A percentile compares a stretch with the other conserved stretches of the same genome.
Conservation (phyloP, 139 green algal species). For the Yamagishiella unicocca region DNA sequence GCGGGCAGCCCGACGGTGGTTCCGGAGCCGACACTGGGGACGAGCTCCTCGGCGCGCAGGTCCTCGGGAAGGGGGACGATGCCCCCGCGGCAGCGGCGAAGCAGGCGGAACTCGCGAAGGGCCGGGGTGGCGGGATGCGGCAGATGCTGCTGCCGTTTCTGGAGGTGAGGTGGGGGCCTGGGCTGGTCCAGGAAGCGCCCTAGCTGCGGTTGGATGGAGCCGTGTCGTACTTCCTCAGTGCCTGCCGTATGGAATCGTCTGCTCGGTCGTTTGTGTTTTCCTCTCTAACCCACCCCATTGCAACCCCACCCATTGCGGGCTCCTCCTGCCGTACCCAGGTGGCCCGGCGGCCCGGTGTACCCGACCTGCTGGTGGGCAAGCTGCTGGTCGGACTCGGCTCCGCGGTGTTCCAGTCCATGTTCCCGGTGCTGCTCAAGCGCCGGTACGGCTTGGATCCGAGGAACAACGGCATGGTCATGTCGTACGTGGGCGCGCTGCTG, state of each 20-base stretch:
- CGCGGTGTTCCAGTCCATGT: constrained; percentile 44
- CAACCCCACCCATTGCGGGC: too few species aligned
- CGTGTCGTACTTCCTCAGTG: not conserved
- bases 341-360: constrained; percentile 22
- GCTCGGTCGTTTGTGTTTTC: not conserved
- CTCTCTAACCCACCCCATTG: not conserved
- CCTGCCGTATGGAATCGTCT: not conserved
- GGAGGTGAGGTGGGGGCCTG: not conserved
- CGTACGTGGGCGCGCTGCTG: constrained; percentile 37
- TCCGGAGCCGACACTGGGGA: too few species aligned
- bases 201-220: not conserved
- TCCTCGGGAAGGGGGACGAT: too few species aligned
- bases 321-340: constrained; percentile 14
- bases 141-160: constrained; percentile 34
- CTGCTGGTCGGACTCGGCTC: constrained; percentile 42
- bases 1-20: too few species aligned
- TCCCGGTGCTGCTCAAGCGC: constrained; percentile 53
- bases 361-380: constrained; percentile 42
- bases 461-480: constrained; percentile 51
- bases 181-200: not conserved
- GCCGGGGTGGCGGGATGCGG: not conserved
- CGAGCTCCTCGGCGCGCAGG: too few species aligned
- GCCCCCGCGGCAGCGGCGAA: too few species aligned
- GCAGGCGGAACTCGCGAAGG: too few species aligned
- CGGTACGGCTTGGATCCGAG: constrained; percentile 40